Conservation (phyloP, 306 rosid species). For the Quillaja saponaria region DNA sequence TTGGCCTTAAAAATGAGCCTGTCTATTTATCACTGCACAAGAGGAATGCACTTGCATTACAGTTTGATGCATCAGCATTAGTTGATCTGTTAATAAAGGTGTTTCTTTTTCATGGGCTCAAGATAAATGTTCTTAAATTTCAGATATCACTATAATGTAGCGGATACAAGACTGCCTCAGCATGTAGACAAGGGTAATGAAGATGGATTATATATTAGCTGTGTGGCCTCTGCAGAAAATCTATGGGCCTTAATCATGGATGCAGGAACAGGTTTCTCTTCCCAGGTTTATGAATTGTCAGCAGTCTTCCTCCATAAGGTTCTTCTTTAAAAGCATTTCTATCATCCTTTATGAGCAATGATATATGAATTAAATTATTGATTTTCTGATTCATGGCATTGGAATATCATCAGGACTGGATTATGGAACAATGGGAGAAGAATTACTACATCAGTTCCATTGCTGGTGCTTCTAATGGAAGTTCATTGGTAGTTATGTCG, state of each 20-base stretch:
- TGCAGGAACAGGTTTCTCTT: slow-evolving; percentile 86
- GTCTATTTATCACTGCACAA: too few relatives aligned
- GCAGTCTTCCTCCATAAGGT: slow-evolving; percentile 86
- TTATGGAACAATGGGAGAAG: slow-evolving; percentile 97
- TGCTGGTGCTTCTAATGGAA: slow-evolving; percentile 85
- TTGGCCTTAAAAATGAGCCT: too few relatives aligned
- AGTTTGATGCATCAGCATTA: too few relatives aligned
- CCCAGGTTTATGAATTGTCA: slow-evolving; percentile 89
- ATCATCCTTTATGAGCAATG: slow-evolving; percentile 23
- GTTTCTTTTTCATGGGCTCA: slow-evolving; percentile 30
- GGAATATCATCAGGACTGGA: slow-evolving; percentile 76
- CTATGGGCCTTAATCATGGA: slow-evolving; percentile 95
- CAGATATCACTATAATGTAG: slow-evolving; percentile 93
- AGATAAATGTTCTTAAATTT: slow-evolving; percentile 31
- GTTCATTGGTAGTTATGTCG: slow-evolving; percentile 96
- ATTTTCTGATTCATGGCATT: slow-evolving; percentile 23
- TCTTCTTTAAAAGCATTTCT: slow-evolving; percentile 25
- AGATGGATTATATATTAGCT: slow-evolving; percentile 86
- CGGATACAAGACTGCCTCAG: slow-evolving; percentile 79
- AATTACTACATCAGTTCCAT: slow-evolving; percentile 88
- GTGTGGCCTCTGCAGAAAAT: slow-evolving; percentile 71
- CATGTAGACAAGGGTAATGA: slow-evolving; percentile 94
- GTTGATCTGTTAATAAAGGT: slow-evolving; percentile 11
- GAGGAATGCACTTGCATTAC: too few relatives aligned
- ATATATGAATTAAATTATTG: slow-evolving; percentile 10